Percentiles rank a stretch among this genome's conserved stretches.
These are phyloP conservation scores for Plantago major DNA, from an alignment of 257 asterid genomes.

Conservation along the genomic window DNA sequence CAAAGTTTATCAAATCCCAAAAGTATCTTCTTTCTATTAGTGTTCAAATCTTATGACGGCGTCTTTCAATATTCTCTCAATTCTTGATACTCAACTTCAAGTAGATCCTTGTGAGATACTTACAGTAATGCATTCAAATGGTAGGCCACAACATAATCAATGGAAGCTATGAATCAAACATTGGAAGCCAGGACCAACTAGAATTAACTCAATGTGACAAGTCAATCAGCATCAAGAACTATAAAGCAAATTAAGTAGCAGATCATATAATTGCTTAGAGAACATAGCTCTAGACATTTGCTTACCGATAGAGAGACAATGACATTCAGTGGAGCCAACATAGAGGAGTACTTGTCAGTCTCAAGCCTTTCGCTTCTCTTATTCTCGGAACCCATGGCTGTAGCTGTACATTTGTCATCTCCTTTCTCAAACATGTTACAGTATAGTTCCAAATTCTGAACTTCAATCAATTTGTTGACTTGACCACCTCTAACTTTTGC, in stretches of 20 bases:
- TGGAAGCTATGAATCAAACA: too few relatives aligned
- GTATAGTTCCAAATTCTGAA: conserved; percentile 70
- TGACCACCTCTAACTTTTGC: conserved; percentile 74
- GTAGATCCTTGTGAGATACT: too few relatives aligned
- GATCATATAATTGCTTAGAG: conserved; percentile 1
- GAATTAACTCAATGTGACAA: too few relatives aligned
- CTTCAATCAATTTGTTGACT: conserved; percentile 80
- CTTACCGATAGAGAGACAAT: conserved; percentile 69
- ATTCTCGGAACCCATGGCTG: conserved; percentile 27
- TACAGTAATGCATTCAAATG: too few relatives aligned
- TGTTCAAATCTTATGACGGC: too few relatives aligned
- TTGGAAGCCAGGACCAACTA: too few relatives aligned
- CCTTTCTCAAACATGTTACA: conserved; percentile 42
- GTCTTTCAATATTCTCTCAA: too few relatives aligned
- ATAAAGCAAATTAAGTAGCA: neutral
- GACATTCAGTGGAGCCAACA: conserved; percentile 69
- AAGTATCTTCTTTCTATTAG: too few relatives aligned
- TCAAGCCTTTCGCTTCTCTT: conserved; percentile 28
- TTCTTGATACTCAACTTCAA: too few relatives aligned
- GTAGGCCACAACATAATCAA: too few relatives aligned
- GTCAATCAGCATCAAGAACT: too few relatives aligned
- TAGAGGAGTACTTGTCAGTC: conserved; percentile 32
- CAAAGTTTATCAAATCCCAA: too few relatives aligned
- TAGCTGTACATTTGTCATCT: conserved; percentile 33
- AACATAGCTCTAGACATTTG: conserved; percentile 10